Conservation (phyloP, 23 red algal genomes). For the Gracilaria gracilis region DNA sequence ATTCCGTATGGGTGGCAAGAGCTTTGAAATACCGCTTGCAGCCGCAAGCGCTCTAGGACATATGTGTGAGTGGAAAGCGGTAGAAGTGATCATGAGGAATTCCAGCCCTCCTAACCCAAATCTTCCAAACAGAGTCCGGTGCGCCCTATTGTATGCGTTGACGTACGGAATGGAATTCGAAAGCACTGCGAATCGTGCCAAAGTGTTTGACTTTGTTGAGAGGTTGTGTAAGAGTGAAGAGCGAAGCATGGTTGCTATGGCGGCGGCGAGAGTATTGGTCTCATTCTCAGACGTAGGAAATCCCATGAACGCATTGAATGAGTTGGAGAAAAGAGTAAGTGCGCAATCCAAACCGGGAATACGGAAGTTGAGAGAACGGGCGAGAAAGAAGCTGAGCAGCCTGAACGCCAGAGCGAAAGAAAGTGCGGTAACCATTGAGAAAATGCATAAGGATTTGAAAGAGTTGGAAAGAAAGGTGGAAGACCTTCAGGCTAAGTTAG, state of each 20-base stretch:
- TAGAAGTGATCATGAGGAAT: conserved; percentile 55
- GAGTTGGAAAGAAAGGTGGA: conserved; percentile 42
- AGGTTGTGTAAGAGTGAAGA: conserved; percentile 28
- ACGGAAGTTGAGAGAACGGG: conserved; percentile 32
- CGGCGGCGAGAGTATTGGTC: conserved; percentile 34
- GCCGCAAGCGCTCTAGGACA: conserved; percentile 56
- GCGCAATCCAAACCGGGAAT: conserved; percentile 49
- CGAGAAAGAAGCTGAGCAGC: conserved; percentile 10
- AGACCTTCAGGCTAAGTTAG: conserved; percentile 45
- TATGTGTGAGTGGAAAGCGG: conserved; percentile 64
- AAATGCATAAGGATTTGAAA: conserved; percentile 51
- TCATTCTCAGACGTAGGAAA: conserved; percentile 48
- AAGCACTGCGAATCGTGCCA: conserved; percentile 17
- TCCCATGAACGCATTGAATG: conserved; percentile 39
- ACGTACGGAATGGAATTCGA: conserved; percentile 46
- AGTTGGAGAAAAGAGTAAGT: conserved; percentile 47
- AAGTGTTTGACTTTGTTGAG: conserved; percentile 68
- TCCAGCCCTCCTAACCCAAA: conserved; percentile 20
- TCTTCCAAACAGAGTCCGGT: conserved; percentile 36
- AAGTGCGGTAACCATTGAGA: conserved; percentile 23
- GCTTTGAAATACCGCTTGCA: conserved; percentile 65
- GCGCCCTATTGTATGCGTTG: conserved; percentile 23
- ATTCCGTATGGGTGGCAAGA: conserved; percentile 34
- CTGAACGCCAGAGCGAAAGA: conserved; percentile 8
- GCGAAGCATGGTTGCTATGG: conserved; percentile 32